These are phyloP conservation scores for Fagus sylvatica DNA, from an alignment of 306 rosid genomes.

Conservation along the genomic window DNA sequence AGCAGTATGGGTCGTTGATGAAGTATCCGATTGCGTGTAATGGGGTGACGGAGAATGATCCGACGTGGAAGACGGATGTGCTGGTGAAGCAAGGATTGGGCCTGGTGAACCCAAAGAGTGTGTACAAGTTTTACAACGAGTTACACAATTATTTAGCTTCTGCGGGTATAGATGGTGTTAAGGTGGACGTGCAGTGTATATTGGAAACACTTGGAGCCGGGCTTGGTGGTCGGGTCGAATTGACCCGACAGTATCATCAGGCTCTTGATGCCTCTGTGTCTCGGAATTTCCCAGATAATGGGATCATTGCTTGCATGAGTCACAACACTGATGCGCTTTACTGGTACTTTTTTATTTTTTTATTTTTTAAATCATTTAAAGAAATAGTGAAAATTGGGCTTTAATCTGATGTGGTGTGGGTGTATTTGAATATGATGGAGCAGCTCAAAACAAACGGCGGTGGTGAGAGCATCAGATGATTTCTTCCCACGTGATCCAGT, in stretches of 20 bases:
- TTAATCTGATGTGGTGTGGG: background rate
- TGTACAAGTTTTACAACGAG: slow-evolving; percentile 61
- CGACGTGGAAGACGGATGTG: slow-evolving; percentile 62
- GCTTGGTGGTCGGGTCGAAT: slow-evolving; percentile 81
- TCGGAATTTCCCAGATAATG: slow-evolving; percentile 75
- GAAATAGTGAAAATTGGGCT: background rate
- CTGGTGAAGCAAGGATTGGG: slow-evolving; percentile 76
- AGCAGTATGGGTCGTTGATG: slow-evolving; percentile 56
- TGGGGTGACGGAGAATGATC: slow-evolving; percentile 77
- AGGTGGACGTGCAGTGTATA: slow-evolving; percentile 91
- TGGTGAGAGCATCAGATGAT: slow-evolving; percentile 88
- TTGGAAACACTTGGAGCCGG: slow-evolving; percentile 83
- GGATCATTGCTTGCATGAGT: slow-evolving; percentile 93
- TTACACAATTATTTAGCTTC: slow-evolving; percentile 69
- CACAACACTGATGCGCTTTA: slow-evolving; percentile 89
- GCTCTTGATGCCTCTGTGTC: slow-evolving; percentile 85
- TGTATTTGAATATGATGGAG: background rate
- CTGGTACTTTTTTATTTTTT: slow-evolving; percentile 34
- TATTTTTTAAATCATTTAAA: background rate
- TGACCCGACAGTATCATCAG: slow-evolving; percentile 74
- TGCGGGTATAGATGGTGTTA: slow-evolving; percentile 89
- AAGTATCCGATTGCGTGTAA: slow-evolving; percentile 51
- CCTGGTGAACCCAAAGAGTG: slow-evolving; percentile 61
- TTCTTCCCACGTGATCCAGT: slow-evolving; percentile 81
- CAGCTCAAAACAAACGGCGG: slow-evolving; percentile 76